A percentile compares a stretch with the other conserved stretches of the same genome.
Conservation (phyloP, 352 stramenopile species). For the Globisporangium carolinianum region DNA sequence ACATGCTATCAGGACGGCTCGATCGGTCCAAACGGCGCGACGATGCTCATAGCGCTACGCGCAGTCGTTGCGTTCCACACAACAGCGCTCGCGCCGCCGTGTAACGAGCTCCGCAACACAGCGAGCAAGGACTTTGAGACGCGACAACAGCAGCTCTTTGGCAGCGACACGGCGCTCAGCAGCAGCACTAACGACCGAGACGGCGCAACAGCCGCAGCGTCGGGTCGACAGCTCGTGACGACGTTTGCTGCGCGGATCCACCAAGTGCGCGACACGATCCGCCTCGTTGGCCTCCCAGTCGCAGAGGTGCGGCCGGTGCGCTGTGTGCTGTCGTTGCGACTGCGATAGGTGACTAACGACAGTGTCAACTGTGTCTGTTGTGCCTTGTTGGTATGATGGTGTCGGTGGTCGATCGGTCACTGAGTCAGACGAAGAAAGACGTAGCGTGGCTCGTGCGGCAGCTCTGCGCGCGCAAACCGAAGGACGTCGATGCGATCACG, state of each 20-base stretch:
- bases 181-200: not conserved
- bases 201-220: too few species aligned
- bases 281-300: slow-evolving; percentile 29
- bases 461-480: slow-evolving; percentile 32
- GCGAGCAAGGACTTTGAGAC: slow-evolving; percentile 48
- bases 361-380: too few species aligned
- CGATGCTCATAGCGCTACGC: slow-evolving; percentile 32
- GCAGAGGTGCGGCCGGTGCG: slow-evolving; percentile 15
- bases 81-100: slow-evolving; percentile 24
- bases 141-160: slow-evolving; percentile 41
- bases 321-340: too few species aligned
- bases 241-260: slow-evolving; percentile 18
- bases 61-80: slow-evolving; percentile 33
- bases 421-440: slow-evolving; percentile 19
- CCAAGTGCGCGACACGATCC: slow-evolving; percentile 25
- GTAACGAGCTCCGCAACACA: slow-evolving; percentile 29
- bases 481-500: slow-evolving; percentile 53
- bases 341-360: too few species aligned
- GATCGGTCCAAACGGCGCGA: slow-evolving; percentile 36
- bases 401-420: too few species aligned
- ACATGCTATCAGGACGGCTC: slow-evolving; percentile 12
- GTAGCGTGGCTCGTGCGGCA: slow-evolving; percentile 49
- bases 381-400: too few species aligned
- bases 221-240: too few species aligned
- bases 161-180: not conserved